Percentiles rank a stretch among this genome's conserved stretches.
Evolutionary conservation across 164 flowering plant genomes (phyloP).

Genomic region (Sextonia rubra): DNA sequence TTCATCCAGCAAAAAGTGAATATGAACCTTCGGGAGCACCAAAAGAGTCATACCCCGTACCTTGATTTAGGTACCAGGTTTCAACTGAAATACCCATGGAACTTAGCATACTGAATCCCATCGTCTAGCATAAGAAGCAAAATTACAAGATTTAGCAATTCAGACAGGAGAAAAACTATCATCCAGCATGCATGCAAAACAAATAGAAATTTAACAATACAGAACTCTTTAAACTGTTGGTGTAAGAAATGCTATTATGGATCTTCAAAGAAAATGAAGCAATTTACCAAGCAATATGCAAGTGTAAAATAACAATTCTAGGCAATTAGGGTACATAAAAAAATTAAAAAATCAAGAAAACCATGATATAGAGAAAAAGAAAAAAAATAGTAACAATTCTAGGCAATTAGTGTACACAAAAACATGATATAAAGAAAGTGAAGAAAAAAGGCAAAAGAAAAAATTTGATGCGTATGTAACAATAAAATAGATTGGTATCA

Average conservation of each 20-base stretch:
- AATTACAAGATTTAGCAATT: not conserved
- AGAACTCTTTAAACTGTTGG: not conserved
- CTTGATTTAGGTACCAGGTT: conserved; percentile 6
- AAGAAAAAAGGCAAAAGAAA: too few relatives aligned
- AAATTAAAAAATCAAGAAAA: too few relatives aligned
- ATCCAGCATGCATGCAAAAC: not conserved
- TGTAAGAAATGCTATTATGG: not conserved
- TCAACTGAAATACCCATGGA: conserved; percentile 1
- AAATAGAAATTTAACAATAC: not conserved
- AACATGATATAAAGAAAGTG: too few relatives aligned
- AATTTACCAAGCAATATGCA: not conserved
- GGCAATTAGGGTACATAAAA: not conserved
- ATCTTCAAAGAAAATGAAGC: conserved; percentile 2
- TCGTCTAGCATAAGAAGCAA: conserved; percentile 2
- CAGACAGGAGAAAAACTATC: not conserved
- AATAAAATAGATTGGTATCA: not conserved
- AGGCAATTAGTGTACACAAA: not conserved
- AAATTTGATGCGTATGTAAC: not conserved
- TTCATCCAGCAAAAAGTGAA: conserved; percentile 1
- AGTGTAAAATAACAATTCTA: not conserved
- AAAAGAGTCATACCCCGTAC: conserved; percentile 5
- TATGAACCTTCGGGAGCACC: conserved; percentile 4
- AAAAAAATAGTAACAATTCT: not conserved
- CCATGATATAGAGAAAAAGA: not conserved
- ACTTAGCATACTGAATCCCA: not conserved